phyloP scores from a whole-genome alignment of 257 asterid species.

The Nyctanthes arbortristis region DNA sequence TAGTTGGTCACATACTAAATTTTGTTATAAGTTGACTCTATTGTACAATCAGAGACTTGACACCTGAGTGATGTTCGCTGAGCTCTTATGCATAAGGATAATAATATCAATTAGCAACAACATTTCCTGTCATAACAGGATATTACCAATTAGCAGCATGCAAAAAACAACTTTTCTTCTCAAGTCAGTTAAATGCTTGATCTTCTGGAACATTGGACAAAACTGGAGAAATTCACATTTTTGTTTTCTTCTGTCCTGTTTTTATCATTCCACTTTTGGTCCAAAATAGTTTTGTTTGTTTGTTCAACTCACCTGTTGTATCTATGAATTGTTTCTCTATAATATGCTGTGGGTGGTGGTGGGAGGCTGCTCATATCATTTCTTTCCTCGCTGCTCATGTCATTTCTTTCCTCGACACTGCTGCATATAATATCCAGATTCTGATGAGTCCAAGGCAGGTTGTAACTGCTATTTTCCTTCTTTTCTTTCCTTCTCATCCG shows the following conservation, averaged over 20 bases:
- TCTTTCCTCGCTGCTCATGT: not conserved
- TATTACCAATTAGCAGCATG: not conserved
- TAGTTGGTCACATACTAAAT: not conserved
- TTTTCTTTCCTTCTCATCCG: not conserved
- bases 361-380: not conserved
- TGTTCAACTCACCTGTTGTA: conserved; percentile 25
- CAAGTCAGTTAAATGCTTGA: not conserved
- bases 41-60: not conserved
- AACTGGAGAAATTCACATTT: not conserved
- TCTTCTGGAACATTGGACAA: not conserved
- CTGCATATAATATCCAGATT: not conserved
- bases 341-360: not conserved
- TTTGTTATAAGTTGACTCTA: not conserved
- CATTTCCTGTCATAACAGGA: not conserved
- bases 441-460: not conserved
- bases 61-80: not conserved
- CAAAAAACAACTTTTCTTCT: not conserved
- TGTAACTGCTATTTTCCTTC: not conserved
- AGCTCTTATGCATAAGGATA: not conserved
- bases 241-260: not conserved
- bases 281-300: not conserved
- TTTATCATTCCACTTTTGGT: not conserved
- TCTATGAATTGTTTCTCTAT: conserved; percentile 24
- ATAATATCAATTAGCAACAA: not conserved
- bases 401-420: not conserved